phyloP scores from a whole-genome alignment of 108 stramenopile genomes.

The Skeletonema tropicum region DNA sequence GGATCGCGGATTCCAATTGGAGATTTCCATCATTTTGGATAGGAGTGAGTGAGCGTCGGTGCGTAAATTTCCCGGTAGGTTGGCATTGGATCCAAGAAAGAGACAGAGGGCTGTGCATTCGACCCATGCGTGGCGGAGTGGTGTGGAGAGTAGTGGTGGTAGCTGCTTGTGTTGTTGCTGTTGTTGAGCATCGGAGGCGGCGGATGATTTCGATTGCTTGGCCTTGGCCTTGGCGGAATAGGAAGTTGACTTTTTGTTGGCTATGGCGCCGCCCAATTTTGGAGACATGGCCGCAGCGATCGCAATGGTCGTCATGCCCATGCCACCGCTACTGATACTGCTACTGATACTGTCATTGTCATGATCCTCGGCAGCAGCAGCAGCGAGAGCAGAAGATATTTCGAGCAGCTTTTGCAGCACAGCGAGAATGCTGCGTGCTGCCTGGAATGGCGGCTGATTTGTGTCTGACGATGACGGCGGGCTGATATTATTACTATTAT shows the following conservation, averaged over 20 bases:
- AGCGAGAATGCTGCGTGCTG: conserved; percentile 81
- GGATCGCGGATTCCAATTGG: conserved; percentile 70
- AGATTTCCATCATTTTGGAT: conserved; percentile 74
- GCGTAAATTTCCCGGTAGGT: conserved; percentile 65
- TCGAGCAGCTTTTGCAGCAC: conserved; percentile 84
- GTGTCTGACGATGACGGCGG: neutral
- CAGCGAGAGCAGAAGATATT: conserved; percentile 55
- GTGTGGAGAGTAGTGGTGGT: conserved; percentile 76
- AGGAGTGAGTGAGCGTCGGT: conserved; percentile 70
- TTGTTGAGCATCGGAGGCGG: no score
- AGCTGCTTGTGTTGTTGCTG: conserved; percentile 50
- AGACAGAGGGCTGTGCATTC: conserved; percentile 83
- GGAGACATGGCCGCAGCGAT: neutral
- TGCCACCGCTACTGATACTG: neutral
- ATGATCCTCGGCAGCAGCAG: no score
- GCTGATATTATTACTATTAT: no score
- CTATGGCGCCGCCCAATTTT: neutral
- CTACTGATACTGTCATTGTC: no score
- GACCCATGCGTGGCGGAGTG: conserved; percentile 76
- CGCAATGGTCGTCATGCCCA: neutral
- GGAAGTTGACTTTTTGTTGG: neutral
- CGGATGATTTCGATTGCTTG: conserved; percentile 12
- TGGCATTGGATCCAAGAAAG: conserved; percentile 60
- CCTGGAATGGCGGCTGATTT: conserved; percentile 45
- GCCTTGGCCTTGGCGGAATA: neutral